Percentiles rank a stretch among this genome's conserved stretches.
Evolutionary conservation across 495 filamentous ascomycete genomes (phyloP).

Genomic region (Trichocladium antarcticum): DNA sequence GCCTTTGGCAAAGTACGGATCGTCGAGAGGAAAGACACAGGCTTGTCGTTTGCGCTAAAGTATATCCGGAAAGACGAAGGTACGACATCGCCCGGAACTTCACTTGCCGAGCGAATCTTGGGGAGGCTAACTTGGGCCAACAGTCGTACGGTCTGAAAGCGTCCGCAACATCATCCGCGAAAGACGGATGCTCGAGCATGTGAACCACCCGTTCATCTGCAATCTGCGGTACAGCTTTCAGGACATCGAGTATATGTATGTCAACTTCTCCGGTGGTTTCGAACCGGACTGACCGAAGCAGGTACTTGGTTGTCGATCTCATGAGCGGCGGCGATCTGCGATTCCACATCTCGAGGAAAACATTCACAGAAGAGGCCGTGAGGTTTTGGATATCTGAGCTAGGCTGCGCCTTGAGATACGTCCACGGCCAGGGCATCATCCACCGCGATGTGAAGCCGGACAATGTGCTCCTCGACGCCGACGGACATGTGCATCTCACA

Average conservation of each 20-base stretch:
- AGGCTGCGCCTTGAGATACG: slow-evolving; percentile 82
- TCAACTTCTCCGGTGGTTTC: background rate
- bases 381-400: slow-evolving; percentile 94
- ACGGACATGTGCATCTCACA: slow-evolving; percentile 93
- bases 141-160: slow-evolving; percentile 94
- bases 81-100: slow-evolving; percentile 30
- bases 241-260: slow-evolving; percentile 97
- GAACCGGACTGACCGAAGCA: slow-evolving; percentile 28
- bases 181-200: slow-evolving; percentile 90
- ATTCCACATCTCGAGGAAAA: slow-evolving; percentile 96
- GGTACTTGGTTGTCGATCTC: slow-evolving; percentile 94
- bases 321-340: slow-evolving; percentile 97
- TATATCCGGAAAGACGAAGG: slow-evolving; percentile 99
- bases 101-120: background rate
- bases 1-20: slow-evolving; percentile 98
- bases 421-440: slow-evolving; percentile 86
- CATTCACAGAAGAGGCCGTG: slow-evolving; percentile 94
- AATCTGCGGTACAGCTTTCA: slow-evolving; percentile 98
- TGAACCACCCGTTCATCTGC: slow-evolving; percentile 96
- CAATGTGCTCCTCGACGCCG: slow-evolving; percentile 85
- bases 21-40: slow-evolving; percentile 93
- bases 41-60: slow-evolving; percentile 83
- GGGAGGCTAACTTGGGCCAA: slow-evolving; percentile 3
- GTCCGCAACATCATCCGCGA: slow-evolving; percentile 97
- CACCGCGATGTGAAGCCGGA: slow-evolving; percentile 96